Evolutionary conservation across 1,284 basidiomycete species (phyloP).

Genomic region (Leccinum angustisporum): DNA sequence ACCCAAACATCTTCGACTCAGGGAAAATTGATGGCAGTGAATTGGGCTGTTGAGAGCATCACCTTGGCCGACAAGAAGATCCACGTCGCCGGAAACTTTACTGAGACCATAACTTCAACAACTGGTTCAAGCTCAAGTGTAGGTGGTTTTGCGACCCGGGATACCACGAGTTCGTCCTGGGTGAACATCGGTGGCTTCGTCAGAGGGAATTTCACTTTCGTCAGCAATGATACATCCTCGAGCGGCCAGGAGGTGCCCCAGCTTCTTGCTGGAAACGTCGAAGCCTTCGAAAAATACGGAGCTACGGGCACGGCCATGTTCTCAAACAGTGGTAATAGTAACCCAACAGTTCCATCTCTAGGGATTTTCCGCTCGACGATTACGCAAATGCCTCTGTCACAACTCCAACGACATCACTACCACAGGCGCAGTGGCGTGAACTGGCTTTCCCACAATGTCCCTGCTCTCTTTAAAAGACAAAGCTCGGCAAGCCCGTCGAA

Average conservation of each 20-base stretch:
- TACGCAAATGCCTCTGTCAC: constrained; percentile 29
- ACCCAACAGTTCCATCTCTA: constrained; percentile 60
- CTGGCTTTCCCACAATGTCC: constrained; percentile 53
- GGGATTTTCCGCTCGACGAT: constrained; percentile 48
- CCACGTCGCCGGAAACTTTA: no score
- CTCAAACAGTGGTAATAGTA: constrained; percentile 52
- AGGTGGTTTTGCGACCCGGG: no score
- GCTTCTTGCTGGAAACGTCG: constrained; percentile 66
- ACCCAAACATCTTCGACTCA: no score
- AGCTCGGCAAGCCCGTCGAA: constrained; percentile 40
- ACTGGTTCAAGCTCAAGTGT: no score
- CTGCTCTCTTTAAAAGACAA: constrained; percentile 56
- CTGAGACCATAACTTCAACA: no score
- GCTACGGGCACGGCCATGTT: constrained; percentile 73
- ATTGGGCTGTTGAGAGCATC: no score
- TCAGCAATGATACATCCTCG: constrained; percentile 58
- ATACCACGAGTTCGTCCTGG: no score
- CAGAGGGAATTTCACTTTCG: constrained; percentile 52
- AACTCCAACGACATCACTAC: constrained; percentile 33
- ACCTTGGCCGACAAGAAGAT: no score
- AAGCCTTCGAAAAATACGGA: constrained; percentile 56
- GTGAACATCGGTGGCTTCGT: no score
- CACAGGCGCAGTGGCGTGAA: constrained; percentile 37
- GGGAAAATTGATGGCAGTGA: no score
- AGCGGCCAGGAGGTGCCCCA: constrained; percentile 41